phyloP scores from a whole-genome alignment of 2,329 filamentous ascomycete species.

The Fusarium nodosum region DNA sequence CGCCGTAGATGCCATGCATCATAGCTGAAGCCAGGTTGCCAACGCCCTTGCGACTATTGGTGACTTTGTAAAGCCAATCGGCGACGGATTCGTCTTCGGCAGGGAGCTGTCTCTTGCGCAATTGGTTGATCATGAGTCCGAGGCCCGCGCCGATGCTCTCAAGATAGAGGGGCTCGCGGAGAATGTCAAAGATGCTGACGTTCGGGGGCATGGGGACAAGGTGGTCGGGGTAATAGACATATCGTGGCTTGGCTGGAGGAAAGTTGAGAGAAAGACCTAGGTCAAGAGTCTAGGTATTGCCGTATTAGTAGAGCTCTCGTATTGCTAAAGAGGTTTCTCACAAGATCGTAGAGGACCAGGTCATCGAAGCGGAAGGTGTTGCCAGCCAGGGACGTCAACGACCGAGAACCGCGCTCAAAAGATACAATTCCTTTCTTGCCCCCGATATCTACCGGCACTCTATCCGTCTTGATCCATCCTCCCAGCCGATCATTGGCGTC shows the following conservation, averaged over 20 bases:
- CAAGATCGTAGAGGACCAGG: constrained; percentile 77
- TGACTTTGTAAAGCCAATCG: constrained; percentile 55
- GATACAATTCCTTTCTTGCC: constrained; percentile 71
- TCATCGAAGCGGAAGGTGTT: constrained; percentile 67
- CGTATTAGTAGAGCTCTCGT: constrained; percentile 28
- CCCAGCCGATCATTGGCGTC: constrained; percentile 79
- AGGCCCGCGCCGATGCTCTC: constrained; percentile 50
- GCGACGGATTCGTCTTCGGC: constrained; percentile 54
- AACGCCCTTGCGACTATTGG: constrained; percentile 59
- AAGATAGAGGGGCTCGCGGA: constrained; percentile 54
- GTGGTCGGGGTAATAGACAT: constrained; percentile 89
- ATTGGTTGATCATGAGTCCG: constrained; percentile 45
- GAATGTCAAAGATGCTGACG: constrained; percentile 44
- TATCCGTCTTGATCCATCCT: constrained; percentile 84
- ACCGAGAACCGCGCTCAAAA: constrained; percentile 88
- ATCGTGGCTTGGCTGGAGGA: constrained; percentile 69
- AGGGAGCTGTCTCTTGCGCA: constrained; percentile 41
- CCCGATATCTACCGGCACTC: constrained; percentile 67
- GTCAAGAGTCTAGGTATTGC: constrained; percentile 52
- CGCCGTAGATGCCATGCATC: constrained; percentile 92
- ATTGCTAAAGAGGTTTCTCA: constrained; percentile 57
- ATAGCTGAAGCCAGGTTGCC: constrained; percentile 82
- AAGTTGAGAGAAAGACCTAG: constrained; percentile 62
- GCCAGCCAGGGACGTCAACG: constrained; percentile 69
- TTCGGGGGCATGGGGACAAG: constrained; percentile 56